A percentile compares a stretch with the other conserved stretches of the same genome.
These are phyloP conservation scores for Teunomyces panamensis DNA, from an alignment of 805 yeast species.

Conservation along the genomic window DNA sequence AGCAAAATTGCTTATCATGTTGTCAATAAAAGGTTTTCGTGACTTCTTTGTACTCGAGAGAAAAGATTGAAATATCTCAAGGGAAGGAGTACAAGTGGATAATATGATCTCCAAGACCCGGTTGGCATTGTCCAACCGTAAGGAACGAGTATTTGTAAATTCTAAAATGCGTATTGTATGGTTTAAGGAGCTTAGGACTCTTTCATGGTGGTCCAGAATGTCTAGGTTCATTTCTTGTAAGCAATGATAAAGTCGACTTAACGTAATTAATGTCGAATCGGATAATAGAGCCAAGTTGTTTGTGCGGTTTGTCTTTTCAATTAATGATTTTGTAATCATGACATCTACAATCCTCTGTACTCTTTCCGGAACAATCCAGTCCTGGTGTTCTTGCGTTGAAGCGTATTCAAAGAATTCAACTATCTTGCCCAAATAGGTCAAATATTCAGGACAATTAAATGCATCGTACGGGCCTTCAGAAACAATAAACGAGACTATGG, in stretches of 20 bases:
- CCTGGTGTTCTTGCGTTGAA: background rate
- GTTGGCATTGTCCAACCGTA: constrained; percentile 1
- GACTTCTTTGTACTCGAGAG: background rate
- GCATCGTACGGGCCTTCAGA: constrained; percentile 1
- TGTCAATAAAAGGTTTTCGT: background rate
- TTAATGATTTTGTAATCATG: background rate
- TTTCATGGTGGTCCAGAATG: background rate
- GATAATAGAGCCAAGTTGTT: background rate
- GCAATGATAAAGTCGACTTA: background rate
- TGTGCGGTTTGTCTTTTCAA: background rate
- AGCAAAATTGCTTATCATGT: background rate
- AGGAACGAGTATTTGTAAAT: background rate
- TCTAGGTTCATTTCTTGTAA: background rate
- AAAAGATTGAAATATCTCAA: background rate
- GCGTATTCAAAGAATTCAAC: background rate
- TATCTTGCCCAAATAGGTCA: background rate
- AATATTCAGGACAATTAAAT: background rate
- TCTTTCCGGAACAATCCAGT: background rate
- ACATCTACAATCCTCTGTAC: background rate
- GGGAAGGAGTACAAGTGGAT: background rate
- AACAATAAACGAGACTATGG: background rate
- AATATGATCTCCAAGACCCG: background rate
- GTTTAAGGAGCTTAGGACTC: background rate
- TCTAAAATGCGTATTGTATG: background rate
- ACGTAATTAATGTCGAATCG: background rate